Base-by-base conservation (phyloP, 352 stramenopile species). In the Globisporangium echinulatum region DNA sequence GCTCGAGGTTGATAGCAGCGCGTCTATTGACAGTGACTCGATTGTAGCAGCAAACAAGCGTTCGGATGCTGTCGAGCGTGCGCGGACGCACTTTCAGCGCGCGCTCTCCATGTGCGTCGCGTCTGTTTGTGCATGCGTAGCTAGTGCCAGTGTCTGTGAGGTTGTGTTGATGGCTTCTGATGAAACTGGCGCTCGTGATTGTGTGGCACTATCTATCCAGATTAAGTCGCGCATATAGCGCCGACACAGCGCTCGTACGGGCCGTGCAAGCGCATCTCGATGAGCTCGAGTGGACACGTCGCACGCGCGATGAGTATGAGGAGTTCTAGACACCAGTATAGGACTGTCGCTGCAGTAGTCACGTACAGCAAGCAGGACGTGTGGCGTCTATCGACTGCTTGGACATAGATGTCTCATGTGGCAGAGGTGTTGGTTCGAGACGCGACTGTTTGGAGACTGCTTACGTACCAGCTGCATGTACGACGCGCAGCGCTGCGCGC, bases 71-170 rank as follows among this genome's bases (percentile, higher is more conserved):
- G 49, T 66, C n/a, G 44, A 72, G 59, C 46, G 53, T 39, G 67
- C 62, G 54, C 58, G 25, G 36, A 62, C 69, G 37, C 64, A 78
- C 59, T 64, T 80, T 10, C 67, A 71, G 54, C 52, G 68, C 63
- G 58, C 69, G n/a, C 62, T 83, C 5, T 54, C 59, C 9, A 64
- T 71, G 74, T 83, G 73, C 43, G 74, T 69, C 36, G 25, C 25
- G 25, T 25, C 25, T 25, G n/a, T n/a, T 46, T 8, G 1, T 50
- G 37, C 43, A 15, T 33, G 37, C 14, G 3, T 11, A n/a, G 33
- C n/a, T 36, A 39, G n/a, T 42, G 1, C n/a, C 5, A 37, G 25
- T 25, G 25, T 1, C 25, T 25, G 25, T 25, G 25, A 3, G 25
- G 25, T 25, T 25, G 25, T 25, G 25, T 25, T 25, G 25, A 25